Evolutionary conservation across 2,329 filamentous ascomycete species (phyloP).

Genomic region (Trichoderma lentiforme): DNA sequence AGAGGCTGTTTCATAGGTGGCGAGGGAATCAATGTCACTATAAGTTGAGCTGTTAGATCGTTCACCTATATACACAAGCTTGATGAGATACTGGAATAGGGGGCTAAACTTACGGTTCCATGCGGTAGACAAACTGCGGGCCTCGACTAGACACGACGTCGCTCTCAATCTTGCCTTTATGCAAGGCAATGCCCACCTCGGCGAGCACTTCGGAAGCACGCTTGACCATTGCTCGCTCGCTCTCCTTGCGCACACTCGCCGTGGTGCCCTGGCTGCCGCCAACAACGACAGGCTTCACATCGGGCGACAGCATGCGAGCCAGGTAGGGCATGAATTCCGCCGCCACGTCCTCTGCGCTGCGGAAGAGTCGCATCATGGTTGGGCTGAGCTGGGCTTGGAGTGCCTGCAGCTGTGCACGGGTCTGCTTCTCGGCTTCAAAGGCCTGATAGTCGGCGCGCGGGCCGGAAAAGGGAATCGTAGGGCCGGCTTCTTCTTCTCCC

Average conservation of each 20-base stretch:
- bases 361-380: conserved; percentile 71
- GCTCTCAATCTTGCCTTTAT: conserved; percentile 74
- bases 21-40: conserved; percentile 71
- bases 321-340: conserved; percentile 84
- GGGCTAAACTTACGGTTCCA: conserved; percentile 74
- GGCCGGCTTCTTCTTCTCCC: conserved; percentile 43
- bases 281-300: conserved; percentile 87
- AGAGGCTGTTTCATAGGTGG: conserved; percentile 67
- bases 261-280: conserved; percentile 63
- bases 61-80: background rate
- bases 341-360: conserved; percentile 72
- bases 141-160: conserved; percentile 58
- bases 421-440: conserved; percentile 75
- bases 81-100: background rate
- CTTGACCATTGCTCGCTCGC: conserved; percentile 75
- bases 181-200: conserved; percentile 77
- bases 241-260: conserved; percentile 84
- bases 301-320: conserved; percentile 77
- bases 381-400: conserved; percentile 71
- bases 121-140: conserved; percentile 79
- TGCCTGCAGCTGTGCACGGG: conserved; percentile 67
- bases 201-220: conserved; percentile 77
- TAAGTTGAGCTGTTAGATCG: background rate
- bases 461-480: conserved; percentile 72
- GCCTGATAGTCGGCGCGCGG: conserved; percentile 79